Conservation (phyloP, 139 green algal species). For the Volvox reticuliferus region DNA sequence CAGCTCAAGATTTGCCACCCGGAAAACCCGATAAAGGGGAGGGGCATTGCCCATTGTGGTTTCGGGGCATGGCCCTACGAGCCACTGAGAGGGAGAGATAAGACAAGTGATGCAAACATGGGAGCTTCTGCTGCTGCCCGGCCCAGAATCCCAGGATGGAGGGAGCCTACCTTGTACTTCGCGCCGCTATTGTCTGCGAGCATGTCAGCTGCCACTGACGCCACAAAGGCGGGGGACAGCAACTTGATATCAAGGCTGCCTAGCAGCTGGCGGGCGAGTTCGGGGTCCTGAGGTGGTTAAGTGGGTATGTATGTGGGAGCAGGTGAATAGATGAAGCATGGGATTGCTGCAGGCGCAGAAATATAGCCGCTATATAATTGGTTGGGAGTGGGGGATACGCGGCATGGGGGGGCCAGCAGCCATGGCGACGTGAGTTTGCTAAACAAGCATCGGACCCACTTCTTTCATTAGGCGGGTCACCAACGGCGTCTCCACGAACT, state of each 20-base stretch:
- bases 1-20: too few relatives aligned
- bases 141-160: too few relatives aligned
- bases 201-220: slow-evolving; percentile 45
- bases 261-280: slow-evolving; percentile 30
- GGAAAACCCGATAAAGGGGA: too few relatives aligned
- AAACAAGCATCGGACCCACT: neutral
- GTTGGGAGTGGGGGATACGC: neutral
- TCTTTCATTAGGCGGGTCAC: slow-evolving; percentile 54
- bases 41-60: too few relatives aligned
- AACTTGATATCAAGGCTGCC: slow-evolving; percentile 56
- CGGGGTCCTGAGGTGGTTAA: slow-evolving; percentile 32
- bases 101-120: too few relatives aligned
- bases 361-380: too few relatives aligned
- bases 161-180: slow-evolving; percentile 28
- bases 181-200: neutral
- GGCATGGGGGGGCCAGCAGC: neutral
- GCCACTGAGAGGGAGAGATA: too few relatives aligned
- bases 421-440: neutral
- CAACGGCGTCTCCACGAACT: slow-evolving; percentile 82
- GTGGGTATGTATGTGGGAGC: too few relatives aligned
- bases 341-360: too few relatives aligned
- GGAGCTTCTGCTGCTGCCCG: too few relatives aligned
- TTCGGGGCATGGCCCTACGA: too few relatives aligned
- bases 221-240: slow-evolving; percentile 45
- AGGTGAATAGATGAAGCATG: too few relatives aligned